Base-by-base conservation (phyloP, 202 grass and related monocot species). In the Elaeis oleifera region DNA sequence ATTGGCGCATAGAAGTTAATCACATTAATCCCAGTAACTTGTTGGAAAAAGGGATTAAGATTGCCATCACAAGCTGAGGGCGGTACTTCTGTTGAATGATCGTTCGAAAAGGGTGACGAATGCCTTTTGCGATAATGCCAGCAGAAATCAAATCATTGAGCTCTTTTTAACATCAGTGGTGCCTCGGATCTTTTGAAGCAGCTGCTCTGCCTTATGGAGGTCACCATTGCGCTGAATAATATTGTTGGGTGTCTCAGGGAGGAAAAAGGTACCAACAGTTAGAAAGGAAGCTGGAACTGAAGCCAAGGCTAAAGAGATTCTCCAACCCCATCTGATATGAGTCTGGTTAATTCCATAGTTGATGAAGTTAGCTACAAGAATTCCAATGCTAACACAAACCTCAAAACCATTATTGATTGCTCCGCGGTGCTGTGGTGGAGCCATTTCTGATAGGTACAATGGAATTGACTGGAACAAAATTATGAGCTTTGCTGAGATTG, bases 401-500 rank as follows among this genome's bases (percentile, higher is more conserved):
- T 90, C 87, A 28, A 96, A 96, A 1, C 79, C 79, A 1, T 85
- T 96, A 53, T 79, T 96, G 81, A 90, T 81, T 48, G 91, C 91
- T 18, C 91, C 91, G n/a, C 84, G 78, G 56, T 96, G 81, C 3
- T 51, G 76, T 0, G 87, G 76, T 17, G 84, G 91, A 0, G 81
- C 84, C 91, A 96, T 88, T 80, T 96, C 87, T n/a, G 87, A 88
- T 24, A 96, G 76, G 69, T 96, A 96, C 27, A 96, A 61, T 28
- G 91, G 87, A 51, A 90, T 90, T 20, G 81, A 83, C 91, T 96
- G 84, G 52, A 85, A 68, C 64, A 51, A 5, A 9, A 59, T 44
- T 9, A 44, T 44, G 11, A 44, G 9, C 36, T 44, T 44, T 11
- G 7, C 5, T 44, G 2, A 44, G 36, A 44, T 44, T 44, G 36